Evolutionary conservation across 1,139 yeast genomes (phyloP), one percentile per base, ranked within the genome.

Genomic region (Pichia sp.): DNA sequence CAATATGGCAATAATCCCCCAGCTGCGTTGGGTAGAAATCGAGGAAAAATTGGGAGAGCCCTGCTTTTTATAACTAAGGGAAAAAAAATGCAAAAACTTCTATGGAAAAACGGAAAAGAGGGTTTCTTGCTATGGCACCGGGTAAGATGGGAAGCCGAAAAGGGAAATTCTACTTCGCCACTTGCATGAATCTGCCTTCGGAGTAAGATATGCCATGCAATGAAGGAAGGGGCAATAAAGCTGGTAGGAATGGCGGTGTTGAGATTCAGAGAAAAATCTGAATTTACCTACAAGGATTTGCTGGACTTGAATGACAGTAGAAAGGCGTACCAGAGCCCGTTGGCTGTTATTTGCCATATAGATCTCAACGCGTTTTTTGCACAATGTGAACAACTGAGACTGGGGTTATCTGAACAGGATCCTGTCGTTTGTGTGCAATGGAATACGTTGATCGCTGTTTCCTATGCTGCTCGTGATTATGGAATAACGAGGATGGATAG

Each of bases 381-480:
- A 0, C 99, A 93, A 66, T 95, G 87, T 41, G 98, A 93, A 64
- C 95, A 87, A 63, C 75, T 88, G 7, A 72, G 97, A 47, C 75
- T 90, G 29, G 85, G 85, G 0, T 71, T 86, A 12, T 71, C 83
- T 0, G 74, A 74, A 1, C 81, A 83, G 1, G 92, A 84, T 58
- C 98, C 99, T 0, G 87, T 93, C 2, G 97, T 92, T 0, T 92
- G 98, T 68, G 90, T 90, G 4, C 99, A 93, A 65, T 93, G 99
- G 99, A 78, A 79, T 54, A 78, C 92, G 0, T 73, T 93, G 6
- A 92, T 93, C 55, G 99, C 99, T 0, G 95, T 93, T 0, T 83
- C 88, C 6, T 88, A 89, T 68, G 89, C 97, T 0, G 98, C 98
- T 0, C 74, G 97, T 38, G 81, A 84, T 57, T 90, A 69, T 67